phyloP scores from a whole-genome alignment of 495 filamentous ascomycete species.

The Xylaria telfairii region DNA sequence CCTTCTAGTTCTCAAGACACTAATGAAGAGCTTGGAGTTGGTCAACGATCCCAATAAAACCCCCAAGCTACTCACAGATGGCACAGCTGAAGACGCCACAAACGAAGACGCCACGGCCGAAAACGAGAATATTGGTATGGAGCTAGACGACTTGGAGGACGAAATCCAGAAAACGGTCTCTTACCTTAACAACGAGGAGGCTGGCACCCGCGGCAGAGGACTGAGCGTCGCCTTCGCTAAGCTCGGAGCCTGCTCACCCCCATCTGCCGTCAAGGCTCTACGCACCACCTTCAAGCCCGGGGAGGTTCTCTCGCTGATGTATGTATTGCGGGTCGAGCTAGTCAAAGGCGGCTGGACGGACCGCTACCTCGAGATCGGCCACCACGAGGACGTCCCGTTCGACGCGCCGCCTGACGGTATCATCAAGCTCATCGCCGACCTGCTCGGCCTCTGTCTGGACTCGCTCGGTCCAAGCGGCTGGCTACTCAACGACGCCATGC shows the following conservation, averaged over 20 bases:
- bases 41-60: slow-evolving; percentile 45
- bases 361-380: slow-evolving; percentile 61
- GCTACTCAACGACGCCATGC: slow-evolving; percentile 65
- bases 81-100: slow-evolving; percentile 37
- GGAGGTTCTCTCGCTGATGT: slow-evolving; percentile 74
- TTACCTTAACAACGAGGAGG: slow-evolving; percentile 53
- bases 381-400: slow-evolving; percentile 56
- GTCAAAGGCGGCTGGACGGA: slow-evolving; percentile 72
- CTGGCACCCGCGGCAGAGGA: slow-evolving; percentile 49
- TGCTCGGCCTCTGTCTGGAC: slow-evolving; percentile 80
- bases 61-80: slow-evolving; percentile 47
- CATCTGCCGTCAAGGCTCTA: slow-evolving; percentile 64
- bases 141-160: slow-evolving; percentile 55
- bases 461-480: slow-evolving; percentile 83
- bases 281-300: slow-evolving; percentile 67
- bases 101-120: slow-evolving; percentile 36
- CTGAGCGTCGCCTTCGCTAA: slow-evolving; percentile 63
- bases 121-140: slow-evolving; percentile 50
- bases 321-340: slow-evolving; percentile 72
- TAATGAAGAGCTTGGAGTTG: slow-evolving; percentile 59
- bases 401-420: slow-evolving; percentile 62
- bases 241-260: slow-evolving; percentile 66
- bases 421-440: slow-evolving; percentile 63
- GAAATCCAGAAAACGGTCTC: slow-evolving; percentile 58
- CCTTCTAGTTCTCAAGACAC: slow-evolving; percentile 51